These are phyloP conservation scores for Colletotrichum sidae DNA, from an alignment of 2,329 filamentous ascomycete species.

Conservation along the genomic window DNA sequence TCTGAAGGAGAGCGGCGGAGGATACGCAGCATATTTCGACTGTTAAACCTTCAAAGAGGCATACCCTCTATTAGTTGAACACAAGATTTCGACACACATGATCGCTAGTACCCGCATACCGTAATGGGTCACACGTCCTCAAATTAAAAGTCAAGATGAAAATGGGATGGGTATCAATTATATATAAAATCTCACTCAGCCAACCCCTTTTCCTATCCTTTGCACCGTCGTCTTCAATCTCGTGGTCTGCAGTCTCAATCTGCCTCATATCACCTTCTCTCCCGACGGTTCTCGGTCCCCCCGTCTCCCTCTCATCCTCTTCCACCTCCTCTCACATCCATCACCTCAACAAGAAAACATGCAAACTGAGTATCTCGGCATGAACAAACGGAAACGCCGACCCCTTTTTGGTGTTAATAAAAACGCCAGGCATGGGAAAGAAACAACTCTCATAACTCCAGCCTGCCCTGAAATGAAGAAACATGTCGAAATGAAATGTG, in stretches of 20 bases:
- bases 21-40: too few species aligned
- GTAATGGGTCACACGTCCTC: too few species aligned
- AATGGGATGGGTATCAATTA: slow-evolving; percentile 42
- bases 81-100: too few species aligned
- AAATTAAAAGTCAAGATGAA: too few species aligned
- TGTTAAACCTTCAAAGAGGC: too few species aligned
- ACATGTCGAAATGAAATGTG: not conserved
- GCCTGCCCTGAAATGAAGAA: not conserved
- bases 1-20: too few species aligned
- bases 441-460: not conserved
- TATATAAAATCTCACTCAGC: slow-evolving; percentile 11
- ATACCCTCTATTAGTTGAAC: too few species aligned
- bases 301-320: too few species aligned
- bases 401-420: not conserved
- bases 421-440: slow-evolving; percentile 6
- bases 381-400: not conserved
- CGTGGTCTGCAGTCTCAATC: not conserved
- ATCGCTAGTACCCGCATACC: too few species aligned
- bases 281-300: not conserved
- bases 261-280: not conserved
- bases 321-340: too few species aligned
- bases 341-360: too few species aligned
- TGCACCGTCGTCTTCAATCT: not conserved
- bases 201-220: not conserved
- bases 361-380: not conserved